Base-by-base conservation (phyloP, 2,329 filamentous ascomycete genomes). In the Dendrostoma leiphaemia region DNA sequence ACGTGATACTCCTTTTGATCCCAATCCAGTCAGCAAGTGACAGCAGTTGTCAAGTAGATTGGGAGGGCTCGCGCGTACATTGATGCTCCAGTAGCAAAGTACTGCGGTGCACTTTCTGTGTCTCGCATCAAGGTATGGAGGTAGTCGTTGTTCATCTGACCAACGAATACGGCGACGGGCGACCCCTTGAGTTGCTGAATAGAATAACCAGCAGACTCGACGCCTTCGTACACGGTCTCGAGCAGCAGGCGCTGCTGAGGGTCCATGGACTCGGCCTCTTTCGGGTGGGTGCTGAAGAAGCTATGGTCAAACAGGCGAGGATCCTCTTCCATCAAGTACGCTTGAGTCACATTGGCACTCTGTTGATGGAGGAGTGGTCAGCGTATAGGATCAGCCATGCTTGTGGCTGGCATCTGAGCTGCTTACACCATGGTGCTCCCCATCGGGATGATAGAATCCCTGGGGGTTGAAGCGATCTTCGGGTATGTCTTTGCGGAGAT, bases 121-220 rank as follows among this genome's bases (percentile, higher is more conserved):
- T 65, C 61, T 3, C 38, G 43, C 5, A 28, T 12, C 12, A 53
- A 13, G 4, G 46, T n/a, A 7, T 40, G 31, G 8, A 53, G 43
- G 37, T 68, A 69, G 48, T 71, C 67, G 2, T 23, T 54, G 1
- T 31, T 45, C 44, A 61, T 55, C 28, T 63, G 55, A 0, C 62
- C 63, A 2, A 63, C 62, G 23, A 62, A 70, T 0, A 70, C 65
- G 1, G 59, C 64, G 1, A 65, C 68, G 19, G 67, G 51, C 2
- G 48, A 58, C 2, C 62, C 63, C 10, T 29, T 32, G 3, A 63
- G 35, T 6, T 23, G 29, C 21, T 62, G 56, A 4, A 62, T 38
- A 3, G 56, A 51, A 8, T 59, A 38, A 15, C 63, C 64, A 2
- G n/a, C 26, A 21, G 55, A 37, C 38, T 64, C 62, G 10, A 64